A percentile compares a stretch with the other conserved stretches of the same genome.
Conservation (phyloP, 768 basidiomycete species). For the Vishniacozyma victoriae region DNA sequence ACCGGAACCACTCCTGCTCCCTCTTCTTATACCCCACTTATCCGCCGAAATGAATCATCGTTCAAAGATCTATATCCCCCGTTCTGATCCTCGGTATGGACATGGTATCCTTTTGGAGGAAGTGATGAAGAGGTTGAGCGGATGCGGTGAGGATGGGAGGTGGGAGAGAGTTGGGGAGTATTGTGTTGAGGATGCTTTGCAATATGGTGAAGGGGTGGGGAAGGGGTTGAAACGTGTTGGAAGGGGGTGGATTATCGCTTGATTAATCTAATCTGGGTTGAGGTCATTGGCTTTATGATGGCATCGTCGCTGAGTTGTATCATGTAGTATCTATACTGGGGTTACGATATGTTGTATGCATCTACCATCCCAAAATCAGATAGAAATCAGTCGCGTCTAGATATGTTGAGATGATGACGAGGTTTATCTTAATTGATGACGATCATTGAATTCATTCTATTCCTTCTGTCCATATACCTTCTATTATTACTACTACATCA, state of each 20-base stretch:
- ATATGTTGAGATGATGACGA: too few species aligned
- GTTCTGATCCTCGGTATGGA: slow-evolving; percentile 12
- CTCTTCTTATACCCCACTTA: slow-evolving; percentile 19
- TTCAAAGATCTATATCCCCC: slow-evolving; percentile 5
- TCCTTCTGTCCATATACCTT: too few species aligned
- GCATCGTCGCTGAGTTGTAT: background rate
- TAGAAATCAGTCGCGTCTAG: too few species aligned
- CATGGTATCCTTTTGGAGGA: slow-evolving; percentile 30
- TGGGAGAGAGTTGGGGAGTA: slow-evolving; percentile 38
- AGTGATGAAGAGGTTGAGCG: slow-evolving; percentile 6
- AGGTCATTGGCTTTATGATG: slow-evolving; percentile 20
- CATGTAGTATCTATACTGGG: background rate
- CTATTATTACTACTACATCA: too few species aligned
- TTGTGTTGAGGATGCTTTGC: slow-evolving; percentile 24
- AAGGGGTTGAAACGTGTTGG: slow-evolving; percentile 15
- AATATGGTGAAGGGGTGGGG: slow-evolving; percentile 17
- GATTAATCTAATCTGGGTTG: too few species aligned
- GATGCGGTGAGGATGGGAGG: slow-evolving; percentile 32
- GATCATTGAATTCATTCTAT: too few species aligned
- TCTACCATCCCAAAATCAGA: too few species aligned
- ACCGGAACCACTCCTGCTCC: slow-evolving; percentile 24
- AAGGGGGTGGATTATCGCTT: too few species aligned
- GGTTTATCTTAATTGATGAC: too few species aligned
- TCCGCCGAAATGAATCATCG: slow-evolving; percentile 10
- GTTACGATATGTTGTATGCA: background rate